Percentiles rank a stretch among this genome's conserved stretches.
These are phyloP conservation scores for Ogataea trehaloabstinens DNA, from an alignment of 805 yeast species.

Conservation along the genomic window DNA sequence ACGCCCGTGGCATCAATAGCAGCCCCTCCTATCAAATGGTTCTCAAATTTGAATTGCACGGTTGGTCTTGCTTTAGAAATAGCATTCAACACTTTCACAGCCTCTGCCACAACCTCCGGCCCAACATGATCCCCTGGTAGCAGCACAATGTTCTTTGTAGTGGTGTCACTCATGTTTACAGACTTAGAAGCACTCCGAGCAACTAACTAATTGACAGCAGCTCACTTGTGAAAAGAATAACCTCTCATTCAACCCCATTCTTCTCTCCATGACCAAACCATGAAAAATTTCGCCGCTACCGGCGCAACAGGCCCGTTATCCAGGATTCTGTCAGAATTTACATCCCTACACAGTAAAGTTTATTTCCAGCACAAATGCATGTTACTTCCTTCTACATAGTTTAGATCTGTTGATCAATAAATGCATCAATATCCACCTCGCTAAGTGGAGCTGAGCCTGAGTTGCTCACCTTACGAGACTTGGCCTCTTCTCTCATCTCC, in stretches of 20 bases:
- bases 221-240: no score
- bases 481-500: constrained; percentile 51
- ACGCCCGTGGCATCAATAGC: constrained; percentile 96
- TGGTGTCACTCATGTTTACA: constrained; percentile 4
- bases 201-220: no score
- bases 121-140: constrained; percentile 98
- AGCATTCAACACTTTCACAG: constrained; percentile 85
- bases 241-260: neutral
- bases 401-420: constrained; percentile 65
- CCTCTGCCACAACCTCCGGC: constrained; percentile 83
- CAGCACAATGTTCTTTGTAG: constrained; percentile 69
- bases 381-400: no score
- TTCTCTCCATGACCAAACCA: no score
- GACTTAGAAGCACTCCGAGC: no score
- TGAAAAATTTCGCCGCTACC: neutral
- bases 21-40: constrained; percentile 95
- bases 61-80: constrained; percentile 57
- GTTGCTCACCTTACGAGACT: constrained; percentile 47
- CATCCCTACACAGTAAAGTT: no score
- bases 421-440: constrained; percentile 71
- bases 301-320: no score
- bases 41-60: constrained; percentile 69
- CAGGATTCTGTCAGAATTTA: no score
- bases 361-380: no score
- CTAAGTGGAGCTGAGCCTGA: constrained; percentile 63